Percentiles rank a stretch among this genome's conserved stretches.
phyloP scores from a whole-genome alignment of 1,139 yeast species.

The Wickerhamomyces sp. region DNA sequence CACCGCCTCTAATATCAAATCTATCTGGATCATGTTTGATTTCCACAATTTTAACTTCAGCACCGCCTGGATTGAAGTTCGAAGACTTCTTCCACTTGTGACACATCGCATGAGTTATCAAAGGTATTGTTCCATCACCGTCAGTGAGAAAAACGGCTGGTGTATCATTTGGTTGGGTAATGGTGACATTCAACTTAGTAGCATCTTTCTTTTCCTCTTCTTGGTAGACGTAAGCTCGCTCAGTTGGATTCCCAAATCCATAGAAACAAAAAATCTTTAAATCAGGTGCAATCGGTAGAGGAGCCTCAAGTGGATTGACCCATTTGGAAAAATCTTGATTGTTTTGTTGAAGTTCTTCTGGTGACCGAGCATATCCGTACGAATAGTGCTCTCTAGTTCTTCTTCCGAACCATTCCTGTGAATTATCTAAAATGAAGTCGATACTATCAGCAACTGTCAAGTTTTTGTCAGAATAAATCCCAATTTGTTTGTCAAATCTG shows the following conservation, averaged over 20 bases:
- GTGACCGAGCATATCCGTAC: constrained; percentile 63
- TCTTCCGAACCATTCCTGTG: constrained; percentile 73
- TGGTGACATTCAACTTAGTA: constrained; percentile 58
- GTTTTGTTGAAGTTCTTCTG: constrained; percentile 54
- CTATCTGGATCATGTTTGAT: constrained; percentile 90
- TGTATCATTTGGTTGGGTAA: constrained; percentile 45
- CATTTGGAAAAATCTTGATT: constrained; percentile 72
- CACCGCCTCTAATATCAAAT: constrained; percentile 94
- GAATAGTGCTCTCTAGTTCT: constrained; percentile 71
- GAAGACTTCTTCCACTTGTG: constrained; percentile 82
- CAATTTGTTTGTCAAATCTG: constrained; percentile 45
- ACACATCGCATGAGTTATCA: constrained; percentile 72
- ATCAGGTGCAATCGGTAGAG: constrained; percentile 90
- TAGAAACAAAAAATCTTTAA: constrained; percentile 86
- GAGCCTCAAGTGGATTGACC: constrained; percentile 89
- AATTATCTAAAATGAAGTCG: constrained; percentile 52
- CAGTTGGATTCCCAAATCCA: constrained; percentile 95
- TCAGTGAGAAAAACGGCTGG: constrained; percentile 74
- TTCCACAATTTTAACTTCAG: constrained; percentile 75
- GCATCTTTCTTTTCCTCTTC: constrained; percentile 48
- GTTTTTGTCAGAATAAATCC: constrained; percentile 42
- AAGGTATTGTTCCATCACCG: constrained; percentile 94
- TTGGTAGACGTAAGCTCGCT: constrained; percentile 80
- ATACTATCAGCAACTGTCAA: constrained; percentile 64
- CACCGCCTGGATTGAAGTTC: constrained; percentile 71